These are phyloP conservation scores for Moesziomyces parantarcticus DNA, from an alignment of 1,284 basidiomycete genomes.

Conservation along the genomic window DNA sequence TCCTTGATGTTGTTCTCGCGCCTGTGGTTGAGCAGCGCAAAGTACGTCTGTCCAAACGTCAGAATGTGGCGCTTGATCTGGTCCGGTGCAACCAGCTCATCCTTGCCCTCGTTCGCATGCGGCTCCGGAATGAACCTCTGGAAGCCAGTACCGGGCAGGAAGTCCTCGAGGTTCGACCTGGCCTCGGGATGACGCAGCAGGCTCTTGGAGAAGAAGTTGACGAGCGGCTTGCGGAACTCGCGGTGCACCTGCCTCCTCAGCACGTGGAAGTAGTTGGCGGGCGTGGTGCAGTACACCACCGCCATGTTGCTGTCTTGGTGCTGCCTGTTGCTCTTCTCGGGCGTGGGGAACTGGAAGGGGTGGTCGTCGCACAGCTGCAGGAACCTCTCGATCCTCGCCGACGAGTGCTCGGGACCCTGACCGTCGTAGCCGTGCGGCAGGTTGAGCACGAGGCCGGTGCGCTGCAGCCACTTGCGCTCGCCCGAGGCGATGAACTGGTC, in stretches of 20 bases:
- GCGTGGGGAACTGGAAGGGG: conserved; percentile 87
- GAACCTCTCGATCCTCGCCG: conserved; percentile 94
- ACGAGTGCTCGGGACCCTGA: conserved; percentile 98
- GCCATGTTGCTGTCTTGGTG: conserved; percentile 99
- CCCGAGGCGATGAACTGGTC: conserved; percentile 99
- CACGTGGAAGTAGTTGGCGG: conserved; percentile 68
- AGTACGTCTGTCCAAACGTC: conserved; percentile 86
- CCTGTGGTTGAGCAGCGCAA: conserved; percentile 76
- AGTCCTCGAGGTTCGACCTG: conserved; percentile 85
- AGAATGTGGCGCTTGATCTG: conserved; percentile 91
- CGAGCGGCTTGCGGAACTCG: conserved; percentile 69
- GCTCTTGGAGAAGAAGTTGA: conserved; percentile 96
- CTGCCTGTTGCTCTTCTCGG: conserved; percentile 90
- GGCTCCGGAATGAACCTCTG: conserved; percentile 90
- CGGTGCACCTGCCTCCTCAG: conserved; percentile 67
- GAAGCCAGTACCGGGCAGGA: conserved; percentile 89
- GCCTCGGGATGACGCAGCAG: conserved; percentile 92
- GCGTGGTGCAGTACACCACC: conserved; percentile 87
- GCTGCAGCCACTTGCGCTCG: conserved; percentile 97
- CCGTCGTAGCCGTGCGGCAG: conserved; percentile 95
- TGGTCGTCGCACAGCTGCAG: conserved; percentile 98
- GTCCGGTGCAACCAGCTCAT: conserved; percentile 79
- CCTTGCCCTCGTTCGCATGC: conserved; percentile 73
- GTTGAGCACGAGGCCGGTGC: conserved; percentile 89
- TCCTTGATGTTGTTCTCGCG: conserved; percentile 75